Evolutionary conservation across 495 filamentous ascomycete species (phyloP).

Genomic region (Geoglossum glabrum): DNA sequence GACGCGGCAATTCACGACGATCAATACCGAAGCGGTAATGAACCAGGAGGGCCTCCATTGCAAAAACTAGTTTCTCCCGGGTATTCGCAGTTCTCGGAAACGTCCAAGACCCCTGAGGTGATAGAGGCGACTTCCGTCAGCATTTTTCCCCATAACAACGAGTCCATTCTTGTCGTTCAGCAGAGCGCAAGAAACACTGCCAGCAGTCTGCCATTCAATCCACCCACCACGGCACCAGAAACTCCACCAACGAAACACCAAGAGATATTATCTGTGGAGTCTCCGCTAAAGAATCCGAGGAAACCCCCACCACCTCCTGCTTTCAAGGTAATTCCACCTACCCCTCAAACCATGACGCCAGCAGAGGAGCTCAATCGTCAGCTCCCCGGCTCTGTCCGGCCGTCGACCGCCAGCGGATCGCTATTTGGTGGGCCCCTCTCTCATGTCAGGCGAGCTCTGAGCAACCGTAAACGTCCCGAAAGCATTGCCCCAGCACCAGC

Average conservation of each 20-base stretch:
- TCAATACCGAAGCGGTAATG: not conserved
- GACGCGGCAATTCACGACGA: not conserved
- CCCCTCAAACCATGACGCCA: constrained; percentile 35
- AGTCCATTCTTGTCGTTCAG: constrained; percentile 57
- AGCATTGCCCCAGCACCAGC: constrained; percentile 18
- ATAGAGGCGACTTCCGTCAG: constrained; percentile 66
- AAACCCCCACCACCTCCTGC: constrained; percentile 47
- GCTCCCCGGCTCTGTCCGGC: constrained; percentile 15
- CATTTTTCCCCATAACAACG: constrained; percentile 78
- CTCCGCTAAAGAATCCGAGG: constrained; percentile 27
- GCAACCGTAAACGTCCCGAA: constrained; percentile 17
- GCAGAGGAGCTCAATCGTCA: constrained; percentile 32
- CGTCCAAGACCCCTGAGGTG: constrained; percentile 22
- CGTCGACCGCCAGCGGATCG: not conserved
- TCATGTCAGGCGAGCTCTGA: constrained; percentile 16
- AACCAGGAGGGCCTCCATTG: not conserved
- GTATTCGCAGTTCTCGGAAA: constrained; percentile 2
- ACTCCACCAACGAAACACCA: constrained; percentile 1
- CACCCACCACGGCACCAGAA: not conserved
- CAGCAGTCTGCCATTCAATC: not conserved
- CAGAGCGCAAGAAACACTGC: constrained; percentile 13
- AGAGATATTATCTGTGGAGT: not conserved
- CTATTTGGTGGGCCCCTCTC: constrained; percentile 10
- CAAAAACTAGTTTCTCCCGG: not conserved
- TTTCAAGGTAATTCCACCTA: constrained; percentile 55